Conservation (phyloP, 2,329 filamentous ascomycete species). For the Trichoderma brevicompactum region DNA sequence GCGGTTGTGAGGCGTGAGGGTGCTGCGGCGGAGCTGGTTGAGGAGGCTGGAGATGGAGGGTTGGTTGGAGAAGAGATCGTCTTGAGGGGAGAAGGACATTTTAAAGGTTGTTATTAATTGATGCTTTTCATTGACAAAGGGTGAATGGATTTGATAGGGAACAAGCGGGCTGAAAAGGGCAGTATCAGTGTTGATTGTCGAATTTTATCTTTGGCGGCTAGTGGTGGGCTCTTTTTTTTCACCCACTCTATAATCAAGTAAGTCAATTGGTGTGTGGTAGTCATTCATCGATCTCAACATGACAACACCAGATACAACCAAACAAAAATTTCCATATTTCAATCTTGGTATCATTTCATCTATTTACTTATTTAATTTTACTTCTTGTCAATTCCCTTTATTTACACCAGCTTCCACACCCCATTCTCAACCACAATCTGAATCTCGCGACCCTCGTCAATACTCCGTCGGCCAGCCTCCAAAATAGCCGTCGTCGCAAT, state of each 20-base stretch:
- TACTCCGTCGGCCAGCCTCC: slow-evolving; percentile 80
- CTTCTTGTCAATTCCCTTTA: slow-evolving; percentile 31
- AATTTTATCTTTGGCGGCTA: not conserved
- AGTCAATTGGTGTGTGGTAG: too few species aligned
- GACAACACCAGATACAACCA: not conserved
- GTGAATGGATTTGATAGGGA: not conserved
- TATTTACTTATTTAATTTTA: not conserved
- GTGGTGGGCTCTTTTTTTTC: not conserved
- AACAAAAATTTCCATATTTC: too few species aligned
- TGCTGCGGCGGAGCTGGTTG: slow-evolving; percentile 72
- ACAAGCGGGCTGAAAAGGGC: too few species aligned
- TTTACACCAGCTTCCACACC: slow-evolving; percentile 66
- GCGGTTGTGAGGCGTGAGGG: slow-evolving; percentile 79
- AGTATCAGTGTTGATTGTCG: not conserved
- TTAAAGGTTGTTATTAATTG: not conserved
- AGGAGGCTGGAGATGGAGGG: slow-evolving; percentile 73
- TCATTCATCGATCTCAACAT: not conserved
- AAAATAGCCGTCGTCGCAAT: slow-evolving; percentile 90
- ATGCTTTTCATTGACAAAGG: not conserved
- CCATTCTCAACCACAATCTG: slow-evolving; percentile 71
- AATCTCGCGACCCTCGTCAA: slow-evolving; percentile 81
- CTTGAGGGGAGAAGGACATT: slow-evolving; percentile 27
- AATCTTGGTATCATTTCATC: not conserved
- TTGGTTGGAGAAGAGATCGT: slow-evolving; percentile 58
- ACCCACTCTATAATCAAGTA: too few species aligned